Evolutionary conservation across 2,329 filamentous ascomycete species (phyloP).

Genomic region (Cordyceps militaris): DNA sequence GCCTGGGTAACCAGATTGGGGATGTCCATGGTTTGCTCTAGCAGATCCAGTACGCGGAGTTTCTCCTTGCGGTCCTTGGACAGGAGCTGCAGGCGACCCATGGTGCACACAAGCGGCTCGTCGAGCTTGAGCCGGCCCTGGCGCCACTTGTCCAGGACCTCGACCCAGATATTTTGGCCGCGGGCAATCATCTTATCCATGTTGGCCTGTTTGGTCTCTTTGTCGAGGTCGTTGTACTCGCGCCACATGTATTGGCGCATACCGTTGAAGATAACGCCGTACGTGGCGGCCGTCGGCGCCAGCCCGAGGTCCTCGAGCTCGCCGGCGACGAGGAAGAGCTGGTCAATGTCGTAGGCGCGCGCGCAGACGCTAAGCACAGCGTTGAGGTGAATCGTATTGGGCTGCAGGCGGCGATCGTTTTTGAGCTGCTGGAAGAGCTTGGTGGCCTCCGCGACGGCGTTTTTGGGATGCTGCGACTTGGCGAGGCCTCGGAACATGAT

Average conservation of each 20-base stretch:
- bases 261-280: constrained; percentile 74
- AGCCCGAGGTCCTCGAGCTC: constrained; percentile 59
- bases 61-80: constrained; percentile 53
- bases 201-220: constrained; percentile 27
- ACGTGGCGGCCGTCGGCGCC: constrained; percentile 64
- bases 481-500: constrained; percentile 73
- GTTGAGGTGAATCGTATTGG: constrained; percentile 79
- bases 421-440: constrained; percentile 72
- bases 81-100: constrained; percentile 70
- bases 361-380: constrained; percentile 79
- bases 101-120: constrained; percentile 69
- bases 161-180: constrained; percentile 71
- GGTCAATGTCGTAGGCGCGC: constrained; percentile 66
- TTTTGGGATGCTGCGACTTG: constrained; percentile 47
- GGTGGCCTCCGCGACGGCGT: constrained; percentile 61
- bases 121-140: constrained; percentile 65
- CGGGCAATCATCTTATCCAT: constrained; percentile 50
- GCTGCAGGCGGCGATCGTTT: constrained; percentile 54
- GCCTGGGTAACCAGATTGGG: constrained; percentile 39
- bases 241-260: constrained; percentile 41
- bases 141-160: constrained; percentile 70
- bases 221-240: constrained; percentile 21
- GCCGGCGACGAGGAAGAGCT: constrained; percentile 69
- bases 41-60: constrained; percentile 64
- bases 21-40: constrained; percentile 78